These are phyloP conservation scores for Aspergillus versicolor DNA, from an alignment of 2,329 filamentous ascomycete species.

Conservation along the genomic window DNA sequence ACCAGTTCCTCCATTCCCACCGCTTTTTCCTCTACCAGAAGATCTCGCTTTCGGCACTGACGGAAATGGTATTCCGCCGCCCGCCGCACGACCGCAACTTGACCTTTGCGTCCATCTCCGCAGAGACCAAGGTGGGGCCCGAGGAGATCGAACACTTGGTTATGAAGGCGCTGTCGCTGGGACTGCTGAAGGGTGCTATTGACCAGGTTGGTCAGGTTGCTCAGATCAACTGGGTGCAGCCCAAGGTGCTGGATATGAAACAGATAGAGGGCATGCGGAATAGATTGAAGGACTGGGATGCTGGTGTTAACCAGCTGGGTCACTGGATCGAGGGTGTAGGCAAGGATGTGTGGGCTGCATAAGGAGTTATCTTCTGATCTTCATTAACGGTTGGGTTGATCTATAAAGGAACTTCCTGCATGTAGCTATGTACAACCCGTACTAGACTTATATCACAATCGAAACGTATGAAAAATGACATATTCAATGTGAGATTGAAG, in stretches of 20 bases:
- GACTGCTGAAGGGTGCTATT: slow-evolving; percentile 84
- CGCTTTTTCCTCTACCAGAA: slow-evolving; percentile 88
- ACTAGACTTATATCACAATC: slow-evolving; percentile 14
- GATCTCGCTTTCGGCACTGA: slow-evolving; percentile 94
- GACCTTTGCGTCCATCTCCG: slow-evolving; percentile 82
- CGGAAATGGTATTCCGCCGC: slow-evolving; percentile 92
- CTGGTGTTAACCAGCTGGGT: slow-evolving; percentile 90
- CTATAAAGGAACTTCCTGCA: slow-evolving; percentile 6
- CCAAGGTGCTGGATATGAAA: slow-evolving; percentile 92
- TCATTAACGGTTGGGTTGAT: background rate
- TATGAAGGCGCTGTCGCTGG: slow-evolving; percentile 97
- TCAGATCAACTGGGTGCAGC: slow-evolving; percentile 97
- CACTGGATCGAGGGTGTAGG: slow-evolving; percentile 96
- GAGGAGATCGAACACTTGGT: slow-evolving; percentile 97
- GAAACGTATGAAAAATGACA: slow-evolving; percentile 9
- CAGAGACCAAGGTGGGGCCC: slow-evolving; percentile 86
- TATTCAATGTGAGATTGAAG: background rate
- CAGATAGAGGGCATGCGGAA: slow-evolving; percentile 92
- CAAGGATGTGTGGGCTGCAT: slow-evolving; percentile 93
- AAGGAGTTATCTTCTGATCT: slow-evolving; percentile 27
- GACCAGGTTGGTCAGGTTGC: slow-evolving; percentile 95
- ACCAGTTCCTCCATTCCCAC: slow-evolving; percentile 76
- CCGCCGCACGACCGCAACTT: slow-evolving; percentile 94
- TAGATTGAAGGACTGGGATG: slow-evolving; percentile 89
- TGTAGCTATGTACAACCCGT: slow-evolving; percentile 18